phyloP scores from a whole-genome alignment of 1,284 basidiomycete genomes.

The Mixia osmundae region DNA sequence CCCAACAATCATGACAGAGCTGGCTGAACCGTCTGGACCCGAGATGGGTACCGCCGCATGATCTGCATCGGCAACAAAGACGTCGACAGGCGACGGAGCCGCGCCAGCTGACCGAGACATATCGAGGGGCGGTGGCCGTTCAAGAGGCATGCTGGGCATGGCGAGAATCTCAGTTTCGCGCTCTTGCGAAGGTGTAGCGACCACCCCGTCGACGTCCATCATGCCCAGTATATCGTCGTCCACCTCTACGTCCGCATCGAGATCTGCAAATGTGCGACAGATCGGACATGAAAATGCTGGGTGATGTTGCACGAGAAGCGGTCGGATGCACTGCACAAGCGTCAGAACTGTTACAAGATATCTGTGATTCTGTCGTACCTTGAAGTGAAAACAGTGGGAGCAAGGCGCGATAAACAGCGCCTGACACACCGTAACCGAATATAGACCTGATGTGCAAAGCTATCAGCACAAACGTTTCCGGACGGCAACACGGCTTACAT shows the following conservation, averaged over 20 bases:
- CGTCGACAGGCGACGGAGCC: too few relatives aligned
- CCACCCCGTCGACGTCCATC: too few relatives aligned
- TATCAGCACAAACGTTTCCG: background rate
- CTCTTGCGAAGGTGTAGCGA: too few relatives aligned
- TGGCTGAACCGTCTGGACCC: too few relatives aligned
- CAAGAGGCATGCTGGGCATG: too few relatives aligned
- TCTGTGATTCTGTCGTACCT: constrained; percentile 8
- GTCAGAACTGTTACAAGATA: constrained; percentile 51
- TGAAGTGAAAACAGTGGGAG: constrained; percentile 69
- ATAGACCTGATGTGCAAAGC: constrained; percentile 37
- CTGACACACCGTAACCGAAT: constrained; percentile 80
- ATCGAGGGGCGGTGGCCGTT: too few relatives aligned
- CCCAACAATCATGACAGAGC: too few relatives aligned
- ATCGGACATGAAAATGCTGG: constrained; percentile 89
- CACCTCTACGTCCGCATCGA: constrained; percentile 87
- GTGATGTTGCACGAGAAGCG: constrained; percentile 61
- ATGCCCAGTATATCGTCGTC: constrained; percentile 28
- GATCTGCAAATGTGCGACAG: constrained; percentile 46
- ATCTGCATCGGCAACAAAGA: too few relatives aligned
- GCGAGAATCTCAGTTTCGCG: too few relatives aligned
- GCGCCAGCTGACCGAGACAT: too few relatives aligned
- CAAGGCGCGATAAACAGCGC: constrained; percentile 69
- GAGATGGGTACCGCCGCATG: too few relatives aligned
- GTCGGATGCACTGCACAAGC: constrained; percentile 92
- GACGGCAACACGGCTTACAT: constrained; percentile 31